Evolutionary conservation across 352 stramenopile species (phyloP).

Genomic region (Poterioochromonas sp.): DNA sequence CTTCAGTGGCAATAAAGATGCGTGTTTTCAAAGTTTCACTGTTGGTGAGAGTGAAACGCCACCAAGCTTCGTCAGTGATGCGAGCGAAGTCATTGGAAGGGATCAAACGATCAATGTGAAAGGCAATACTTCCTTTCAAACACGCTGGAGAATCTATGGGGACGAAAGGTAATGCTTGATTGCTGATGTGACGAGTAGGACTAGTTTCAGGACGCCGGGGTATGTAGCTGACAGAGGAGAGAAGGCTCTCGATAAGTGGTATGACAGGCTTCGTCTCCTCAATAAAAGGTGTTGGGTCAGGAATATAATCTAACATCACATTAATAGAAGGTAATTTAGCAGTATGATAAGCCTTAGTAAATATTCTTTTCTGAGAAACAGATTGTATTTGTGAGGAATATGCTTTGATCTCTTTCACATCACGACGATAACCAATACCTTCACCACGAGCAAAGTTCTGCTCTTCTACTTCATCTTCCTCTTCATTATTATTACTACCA

Average conservation of each 20-base stretch:
- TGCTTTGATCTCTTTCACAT: conserved; percentile 8
- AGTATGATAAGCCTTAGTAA: conserved; percentile 7
- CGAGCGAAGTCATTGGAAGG: neutral
- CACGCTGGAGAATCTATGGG: neutral
- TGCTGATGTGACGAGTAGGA: too few species aligned
- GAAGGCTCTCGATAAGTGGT: neutral
- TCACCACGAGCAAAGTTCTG: neutral
- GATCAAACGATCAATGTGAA: conserved; percentile 13
- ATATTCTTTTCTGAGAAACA: neutral
- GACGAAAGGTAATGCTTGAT: neutral
- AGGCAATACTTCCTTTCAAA: neutral
- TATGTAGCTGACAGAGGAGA: neutral
- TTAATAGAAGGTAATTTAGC: neutral
- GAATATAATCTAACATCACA: conserved; percentile 9
- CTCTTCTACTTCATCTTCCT: neutral
- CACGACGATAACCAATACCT: neutral
- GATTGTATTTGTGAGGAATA: neutral
- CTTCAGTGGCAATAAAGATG: neutral
- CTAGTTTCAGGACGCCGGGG: neutral
- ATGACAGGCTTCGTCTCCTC: neutral
- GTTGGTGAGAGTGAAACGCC: neutral
- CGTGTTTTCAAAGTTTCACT: neutral
- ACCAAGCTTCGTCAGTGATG: neutral
- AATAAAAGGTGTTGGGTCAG: neutral
- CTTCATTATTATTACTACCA: neutral